Evolutionary conservation across 1,284 basidiomycete species (phyloP).

Genomic region (Microbotryum intermedium): DNA sequence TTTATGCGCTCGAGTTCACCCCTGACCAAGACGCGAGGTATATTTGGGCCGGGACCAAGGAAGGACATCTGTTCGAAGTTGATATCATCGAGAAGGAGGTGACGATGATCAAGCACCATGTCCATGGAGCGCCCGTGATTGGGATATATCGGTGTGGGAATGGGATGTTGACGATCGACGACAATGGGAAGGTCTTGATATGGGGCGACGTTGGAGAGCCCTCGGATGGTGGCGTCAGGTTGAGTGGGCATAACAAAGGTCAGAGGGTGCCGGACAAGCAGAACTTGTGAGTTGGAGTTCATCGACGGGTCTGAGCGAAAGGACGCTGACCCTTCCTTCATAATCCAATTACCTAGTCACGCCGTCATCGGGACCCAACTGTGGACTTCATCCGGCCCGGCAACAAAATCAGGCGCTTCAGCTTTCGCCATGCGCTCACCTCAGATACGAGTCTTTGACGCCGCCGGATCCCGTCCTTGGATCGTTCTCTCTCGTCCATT

Average conservation of each 20-base stretch:
- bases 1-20: conserved; percentile 64
- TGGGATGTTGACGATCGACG: conserved; percentile 70
- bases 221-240: conserved; percentile 42
- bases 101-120: conserved; percentile 50
- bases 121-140: conserved; percentile 58
- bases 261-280: conserved; percentile 69
- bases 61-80: conserved; percentile 73
- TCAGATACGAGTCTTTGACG: conserved; percentile 66
- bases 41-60: conserved; percentile 80
- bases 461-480: conserved; percentile 34
- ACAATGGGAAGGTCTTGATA: conserved; percentile 67
- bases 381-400: conserved; percentile 56
- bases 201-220: conserved; percentile 40
- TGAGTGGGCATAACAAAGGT: conserved; percentile 48
- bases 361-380: conserved; percentile 62
- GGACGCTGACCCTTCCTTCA: too few relatives aligned
- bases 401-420: conserved; percentile 39
- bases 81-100: conserved; percentile 57
- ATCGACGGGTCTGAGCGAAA: too few relatives aligned
- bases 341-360: conserved; percentile 34
- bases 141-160: conserved; percentile 61
- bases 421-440: conserved; percentile 51
- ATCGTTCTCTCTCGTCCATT: conserved; percentile 25
- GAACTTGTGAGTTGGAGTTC: conserved; percentile 47
- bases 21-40: conserved; percentile 44